These are phyloP conservation scores for Silene noctiflora DNA, from an alignment of 179 eudicot species.

Conservation along the genomic window DNA sequence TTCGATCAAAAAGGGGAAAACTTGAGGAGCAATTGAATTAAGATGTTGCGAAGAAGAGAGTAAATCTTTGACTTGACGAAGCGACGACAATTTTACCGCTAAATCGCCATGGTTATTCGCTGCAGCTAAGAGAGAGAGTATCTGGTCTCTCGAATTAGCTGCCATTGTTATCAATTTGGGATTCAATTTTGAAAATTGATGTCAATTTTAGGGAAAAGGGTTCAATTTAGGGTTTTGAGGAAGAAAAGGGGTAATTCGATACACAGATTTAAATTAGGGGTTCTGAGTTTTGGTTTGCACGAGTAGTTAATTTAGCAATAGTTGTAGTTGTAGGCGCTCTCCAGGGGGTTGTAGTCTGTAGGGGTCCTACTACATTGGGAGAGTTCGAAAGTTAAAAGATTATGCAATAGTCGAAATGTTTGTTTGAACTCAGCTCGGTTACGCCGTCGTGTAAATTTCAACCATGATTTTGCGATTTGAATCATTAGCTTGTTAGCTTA, in stretches of 20 bases:
- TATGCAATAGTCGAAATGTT: too few species aligned
- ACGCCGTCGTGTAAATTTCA: too few species aligned
- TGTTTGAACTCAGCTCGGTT: too few species aligned
- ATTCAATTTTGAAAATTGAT: constrained; percentile 1
- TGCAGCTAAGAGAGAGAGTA: constrained; percentile 58
- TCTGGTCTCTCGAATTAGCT: constrained; percentile 48
- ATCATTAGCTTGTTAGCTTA: too few species aligned
- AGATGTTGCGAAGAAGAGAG: constrained; percentile 25
- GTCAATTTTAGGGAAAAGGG: neutral
- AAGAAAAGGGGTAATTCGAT: neutral
- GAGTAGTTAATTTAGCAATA: too few species aligned
- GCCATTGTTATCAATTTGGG: constrained; percentile 37
- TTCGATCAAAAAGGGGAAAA: constrained; percentile 59
- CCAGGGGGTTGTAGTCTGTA: too few species aligned
- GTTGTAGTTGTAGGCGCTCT: too few species aligned
- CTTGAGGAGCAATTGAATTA: constrained; percentile 45
- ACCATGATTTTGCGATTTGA: too few species aligned
- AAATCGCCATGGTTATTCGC: constrained; percentile 91
- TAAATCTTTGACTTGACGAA: constrained; percentile 62
- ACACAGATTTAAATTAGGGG: neutral
- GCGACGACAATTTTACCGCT: constrained; percentile 74
- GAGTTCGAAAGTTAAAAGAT: too few species aligned
- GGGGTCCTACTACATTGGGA: too few species aligned
- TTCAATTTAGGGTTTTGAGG: constrained; percentile 19
- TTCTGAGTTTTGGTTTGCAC: neutral